Base-by-base conservation (phyloP, 2,329 filamentous ascomycete genomes). In the Penicillium griseofulvum region DNA sequence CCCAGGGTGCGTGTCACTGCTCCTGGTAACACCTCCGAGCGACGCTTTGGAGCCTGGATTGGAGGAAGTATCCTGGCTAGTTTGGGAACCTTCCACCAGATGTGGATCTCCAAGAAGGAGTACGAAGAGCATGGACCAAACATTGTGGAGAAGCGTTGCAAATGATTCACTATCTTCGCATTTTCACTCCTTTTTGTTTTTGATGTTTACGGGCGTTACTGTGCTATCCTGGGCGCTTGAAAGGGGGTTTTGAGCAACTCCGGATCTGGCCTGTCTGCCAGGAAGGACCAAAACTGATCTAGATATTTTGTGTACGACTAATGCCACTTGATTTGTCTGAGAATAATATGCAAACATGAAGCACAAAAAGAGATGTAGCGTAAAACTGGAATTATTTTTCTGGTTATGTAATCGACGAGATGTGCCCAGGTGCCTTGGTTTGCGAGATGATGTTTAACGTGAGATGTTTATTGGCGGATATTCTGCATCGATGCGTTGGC, bases 21-120 rank as follows among this genome's bases (percentile, higher is more conserved):
- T 0, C 88, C 91, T 0, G 90, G 91, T 17, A 85, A 93, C 66
- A 89, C 89, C 0, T 89, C 88, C 36, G 95, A 99, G 81, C 81
- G 95, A 51, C 88, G 91, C 62, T 97, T 96, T 74, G 92, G 90
- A 22, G 87, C 90, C 47, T 99, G 94, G 93, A 91, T 99, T 64
- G 94, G 95, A 44, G 94, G 94, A 43, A 97, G 91, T 75, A 97
- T 99, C 65, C 79, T 99, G 64, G 92, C 90, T 7, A 97, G 92
- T 74, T 75, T 99, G 76, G 95, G 95, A 10, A 96, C 92, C 14
- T 99, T 99, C 77, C 94, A 99, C 78, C 94, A 99, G 80, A 93
- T 99, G 89, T 99, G 94, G 94, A 95, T 99, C 66, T 93, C 88
- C 24, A 90, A 87, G 75, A 96, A 96, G 80, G 94, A 99, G 79